Evolutionary conservation across 73 alveolate genomes (phyloP), one percentile per base, ranked within the genome.

Genomic region (Breviolum minutum): DNA sequence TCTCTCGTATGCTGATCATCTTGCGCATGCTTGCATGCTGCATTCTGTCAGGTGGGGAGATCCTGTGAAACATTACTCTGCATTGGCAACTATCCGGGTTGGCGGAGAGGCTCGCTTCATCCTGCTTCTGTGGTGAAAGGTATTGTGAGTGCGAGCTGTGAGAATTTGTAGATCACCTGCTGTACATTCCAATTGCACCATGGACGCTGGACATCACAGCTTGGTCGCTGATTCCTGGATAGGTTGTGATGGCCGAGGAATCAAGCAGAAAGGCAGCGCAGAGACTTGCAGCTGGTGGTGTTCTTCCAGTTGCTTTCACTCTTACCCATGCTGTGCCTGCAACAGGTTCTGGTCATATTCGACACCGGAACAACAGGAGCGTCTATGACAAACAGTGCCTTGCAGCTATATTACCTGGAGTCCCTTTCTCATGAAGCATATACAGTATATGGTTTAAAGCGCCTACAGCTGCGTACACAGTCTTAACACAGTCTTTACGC

Each of bases 351-450:
- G 87, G 97, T 62, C 12, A 70, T 91, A 82, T 70, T 91, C 22
- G 97, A 91, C 97, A 91, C 97, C 5, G 97, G 97, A 24, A 91
- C 97, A 27, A 91, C 97, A 8, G 97, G 97, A 10, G 97, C 76
- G 14, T 91, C 97, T 16, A 71, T 91, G 97, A 91, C 97, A 62
- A 66, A 63, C 81, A 66, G 90, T 48, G 29, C 68, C 16, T 32
- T 61, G 85, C 54, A 40, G 54, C 54, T 2, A 40, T 40, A 40
- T 40, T 40, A 2, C 54, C 54, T 40, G 54, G 54, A 40, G 54
- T 3, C 54, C 54, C 54, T 40, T 0, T 2, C 0, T 40, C 54
- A 0, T 40, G 54, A 40, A 40, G n/a, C n/a, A n/a, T n/a, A n/a
- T n/a, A n/a, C n/a, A n/a, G 54, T 40, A 40, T 40, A 40, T 40